Percentiles rank a stretch among this genome's conserved stretches.
These are phyloP conservation scores for Beauveria sp. DNA, from an alignment of 2,329 filamentous ascomycete genomes.

Conservation along the genomic window DNA sequence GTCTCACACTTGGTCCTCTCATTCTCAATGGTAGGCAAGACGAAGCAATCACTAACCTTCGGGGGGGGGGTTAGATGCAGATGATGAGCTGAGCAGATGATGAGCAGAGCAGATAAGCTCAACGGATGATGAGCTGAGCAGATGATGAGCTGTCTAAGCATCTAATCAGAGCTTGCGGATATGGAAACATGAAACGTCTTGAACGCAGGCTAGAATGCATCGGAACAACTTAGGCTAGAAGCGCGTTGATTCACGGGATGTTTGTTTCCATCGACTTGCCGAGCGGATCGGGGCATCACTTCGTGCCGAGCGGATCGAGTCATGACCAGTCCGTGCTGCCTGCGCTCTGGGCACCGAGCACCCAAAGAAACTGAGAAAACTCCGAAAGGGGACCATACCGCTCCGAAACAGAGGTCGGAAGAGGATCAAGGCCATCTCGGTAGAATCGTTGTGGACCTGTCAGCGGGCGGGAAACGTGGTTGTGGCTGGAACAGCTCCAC, in stretches of 20 bases:
- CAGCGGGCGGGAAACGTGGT: too few species aligned
- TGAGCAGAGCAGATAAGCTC: not conserved
- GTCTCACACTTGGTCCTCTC: not conserved
- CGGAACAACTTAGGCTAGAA: not conserved
- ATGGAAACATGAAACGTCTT: too few species aligned
- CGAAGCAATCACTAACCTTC: not conserved
- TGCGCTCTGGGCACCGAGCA: not conserved
- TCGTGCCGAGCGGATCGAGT: not conserved
- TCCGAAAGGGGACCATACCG: not conserved
- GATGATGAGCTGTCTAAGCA: not conserved
- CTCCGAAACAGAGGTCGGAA: not conserved
- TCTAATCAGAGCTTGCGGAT: too few species aligned
- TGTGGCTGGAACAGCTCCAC: too few species aligned
- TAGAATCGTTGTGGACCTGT: too few species aligned
- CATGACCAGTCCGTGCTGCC: not conserved
- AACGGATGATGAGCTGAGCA: not conserved
- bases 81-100: not conserved
- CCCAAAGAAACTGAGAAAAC: not conserved
- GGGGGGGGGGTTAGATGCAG: not conserved
- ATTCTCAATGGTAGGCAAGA: not conserved
- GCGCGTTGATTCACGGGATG: not conserved
- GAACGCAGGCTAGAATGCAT: not conserved
- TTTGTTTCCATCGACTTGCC: not conserved
- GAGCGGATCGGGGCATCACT: not conserved
- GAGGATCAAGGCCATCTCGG: too few species aligned